These are phyloP conservation scores for Mycena belliarum DNA, from an alignment of 768 basidiomycete species.

Conservation along the genomic window DNA sequence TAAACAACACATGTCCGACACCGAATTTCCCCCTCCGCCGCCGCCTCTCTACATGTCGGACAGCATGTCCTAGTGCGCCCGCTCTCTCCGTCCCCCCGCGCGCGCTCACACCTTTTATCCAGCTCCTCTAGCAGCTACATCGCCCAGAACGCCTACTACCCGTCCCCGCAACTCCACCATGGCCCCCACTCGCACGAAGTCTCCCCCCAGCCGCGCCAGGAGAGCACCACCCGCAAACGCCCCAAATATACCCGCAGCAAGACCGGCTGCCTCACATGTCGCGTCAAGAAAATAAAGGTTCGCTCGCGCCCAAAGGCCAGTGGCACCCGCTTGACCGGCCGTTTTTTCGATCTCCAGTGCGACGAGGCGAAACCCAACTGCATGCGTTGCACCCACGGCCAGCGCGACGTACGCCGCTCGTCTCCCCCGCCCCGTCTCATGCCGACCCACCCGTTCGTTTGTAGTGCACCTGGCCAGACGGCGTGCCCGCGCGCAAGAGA, in stretches of 20 bases:
- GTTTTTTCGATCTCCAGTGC: slow-evolving; percentile 50
- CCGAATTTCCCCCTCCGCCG: slow-evolving; percentile 40
- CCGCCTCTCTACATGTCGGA: slow-evolving; percentile 42
- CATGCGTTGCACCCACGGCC: slow-evolving; percentile 82
- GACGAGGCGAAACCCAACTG: slow-evolving; percentile 90
- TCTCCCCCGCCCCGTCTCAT: too few relatives aligned
- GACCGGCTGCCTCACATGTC: slow-evolving; percentile 92
- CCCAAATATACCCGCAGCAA: slow-evolving; percentile 95
- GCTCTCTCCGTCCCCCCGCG: slow-evolving; percentile 14
- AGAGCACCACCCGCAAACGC: slow-evolving; percentile 58
- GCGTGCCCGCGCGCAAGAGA: slow-evolving; percentile 72
- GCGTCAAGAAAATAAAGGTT: slow-evolving; percentile 94
- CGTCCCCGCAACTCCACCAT: slow-evolving; percentile 39
- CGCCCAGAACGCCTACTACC: slow-evolving; percentile 41
- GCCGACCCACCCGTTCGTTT: too few relatives aligned
- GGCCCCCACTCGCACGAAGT: slow-evolving; percentile 50
- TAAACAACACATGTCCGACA: slow-evolving; percentile 24
- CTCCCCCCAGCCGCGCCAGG: slow-evolving; percentile 43
- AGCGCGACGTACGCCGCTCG: slow-evolving; percentile 73
- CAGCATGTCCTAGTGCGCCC: slow-evolving; percentile 59
- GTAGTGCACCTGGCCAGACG: slow-evolving; percentile 88
- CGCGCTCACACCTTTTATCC: slow-evolving; percentile 15
- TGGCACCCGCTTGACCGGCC: slow-evolving; percentile 4
- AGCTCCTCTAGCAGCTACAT: slow-evolving; percentile 45
- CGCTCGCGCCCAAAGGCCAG: slow-evolving; percentile 26